Base-by-base conservation (phyloP, 2,329 filamentous ascomycete species). In the Talaromyces sp. region DNA sequence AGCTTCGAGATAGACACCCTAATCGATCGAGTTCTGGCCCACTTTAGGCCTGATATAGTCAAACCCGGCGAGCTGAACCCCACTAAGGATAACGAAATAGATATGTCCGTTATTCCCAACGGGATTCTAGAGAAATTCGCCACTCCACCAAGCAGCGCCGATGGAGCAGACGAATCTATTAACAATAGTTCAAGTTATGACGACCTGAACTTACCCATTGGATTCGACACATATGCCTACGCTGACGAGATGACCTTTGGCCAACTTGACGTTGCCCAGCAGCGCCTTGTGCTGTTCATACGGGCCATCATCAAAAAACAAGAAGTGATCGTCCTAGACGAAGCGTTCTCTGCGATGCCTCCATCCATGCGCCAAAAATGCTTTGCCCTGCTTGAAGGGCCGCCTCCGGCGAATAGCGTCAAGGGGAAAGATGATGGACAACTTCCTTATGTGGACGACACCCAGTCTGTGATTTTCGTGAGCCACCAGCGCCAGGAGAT, bases 401-500 rank as follows among this genome's bases (percentile, higher is more conserved):
- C 57, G 13, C 60, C 58, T 13, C 60, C 52, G 4, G 28, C 49
- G 0, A 15, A 32, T 7, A 33, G 22, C 9, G 36, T 36, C 17
- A 33, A 22, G 6, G 27, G 28, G 8, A 15, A 30, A 17, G 19
- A 58, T 19, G 47, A 36, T 25, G 32, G 4, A 15, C 56, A 58
- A 11, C 39, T 62, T 9, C 60, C 60, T 8, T 59, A 62, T 15
- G 36, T 62, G n/a, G 60, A 57, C 13, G 39, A 56, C 4, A 75
- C 85, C 25, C 93, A 98, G 76, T 92, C 92, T 0, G 77, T 99
- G 59, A 84, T 98, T n/a, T 92, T 93, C 65, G 93, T 98, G 63
- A 95, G 92, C 64, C 95, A 99, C 77, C 83, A 93, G 63, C 88
- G 87, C 64, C 92, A 96, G 69, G 95, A 99, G 75, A 90, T 98